Percentiles rank a stretch among this genome's conserved stretches.
Conservation (phyloP, 1,284 basidiomycete genomes). For the Lignosus rhinocerotis region DNA sequence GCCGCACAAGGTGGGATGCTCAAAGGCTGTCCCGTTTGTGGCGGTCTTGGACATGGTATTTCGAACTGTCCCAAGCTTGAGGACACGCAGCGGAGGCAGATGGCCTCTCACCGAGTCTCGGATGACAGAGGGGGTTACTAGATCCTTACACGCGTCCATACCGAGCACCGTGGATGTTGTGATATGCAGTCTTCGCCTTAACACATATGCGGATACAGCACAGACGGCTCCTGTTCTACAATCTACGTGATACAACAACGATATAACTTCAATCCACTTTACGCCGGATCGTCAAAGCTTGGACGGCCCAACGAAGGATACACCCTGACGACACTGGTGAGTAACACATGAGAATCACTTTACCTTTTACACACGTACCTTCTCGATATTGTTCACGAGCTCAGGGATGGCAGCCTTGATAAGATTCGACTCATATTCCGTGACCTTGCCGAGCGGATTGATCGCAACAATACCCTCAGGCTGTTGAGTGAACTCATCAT, state of each 20-base stretch:
- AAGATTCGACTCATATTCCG: constrained; percentile 72
- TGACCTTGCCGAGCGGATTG: constrained; percentile 71
- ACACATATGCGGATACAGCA: not conserved
- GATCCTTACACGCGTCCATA: constrained; percentile 4
- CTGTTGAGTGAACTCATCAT: constrained; percentile 37
- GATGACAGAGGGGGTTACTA: constrained; percentile 66
- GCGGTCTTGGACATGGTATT: constrained; percentile 93
- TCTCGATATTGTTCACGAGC: constrained; percentile 77
- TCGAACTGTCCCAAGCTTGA: constrained; percentile 96
- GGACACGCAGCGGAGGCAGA: constrained; percentile 85
- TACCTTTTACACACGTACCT: constrained; percentile 40
- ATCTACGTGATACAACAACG: constrained; percentile 13
- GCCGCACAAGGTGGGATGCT: constrained; percentile 74
- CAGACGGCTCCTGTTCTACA: not conserved
- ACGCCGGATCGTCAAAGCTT: constrained; percentile 23
- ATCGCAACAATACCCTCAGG: constrained; percentile 83
- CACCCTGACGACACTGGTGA: constrained; percentile 31
- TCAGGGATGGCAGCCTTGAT: constrained; percentile 83
- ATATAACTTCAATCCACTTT: constrained; percentile 6
- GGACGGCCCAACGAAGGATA: constrained; percentile 35
- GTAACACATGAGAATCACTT: not conserved
- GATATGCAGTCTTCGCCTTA: not conserved
- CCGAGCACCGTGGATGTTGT: too few relatives aligned
- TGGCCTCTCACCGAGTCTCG: constrained; percentile 77
- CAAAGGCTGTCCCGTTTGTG: constrained; percentile 94